phyloP scores from a whole-genome alignment of 805 yeast species.

The Ogataea saltuana region DNA sequence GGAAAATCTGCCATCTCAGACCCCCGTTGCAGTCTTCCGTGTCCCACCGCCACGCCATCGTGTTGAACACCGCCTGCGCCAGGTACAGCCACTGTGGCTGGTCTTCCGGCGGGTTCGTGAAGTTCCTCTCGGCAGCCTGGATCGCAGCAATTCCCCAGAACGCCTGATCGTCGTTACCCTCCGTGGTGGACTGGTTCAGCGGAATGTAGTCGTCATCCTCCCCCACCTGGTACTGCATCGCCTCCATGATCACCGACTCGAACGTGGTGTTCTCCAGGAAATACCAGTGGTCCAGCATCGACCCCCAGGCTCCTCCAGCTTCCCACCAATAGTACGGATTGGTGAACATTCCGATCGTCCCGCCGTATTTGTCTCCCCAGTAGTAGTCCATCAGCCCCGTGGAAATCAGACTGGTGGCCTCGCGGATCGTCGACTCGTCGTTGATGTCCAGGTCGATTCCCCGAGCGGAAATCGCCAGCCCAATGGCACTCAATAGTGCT shows the following conservation, averaged over 20 bases:
- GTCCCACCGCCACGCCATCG: slow-evolving; percentile 93
- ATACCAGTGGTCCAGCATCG: slow-evolving; percentile 74
- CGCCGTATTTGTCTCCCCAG: slow-evolving; percentile 63
- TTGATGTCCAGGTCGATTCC: slow-evolving; percentile 38
- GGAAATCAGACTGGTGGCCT: slow-evolving; percentile 53
- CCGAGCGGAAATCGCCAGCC: slow-evolving; percentile 8
- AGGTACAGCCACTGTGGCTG: slow-evolving; percentile 78
- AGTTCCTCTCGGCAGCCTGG: slow-evolving; percentile 89
- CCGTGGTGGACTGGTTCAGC: slow-evolving; percentile 82
- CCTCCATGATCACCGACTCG: slow-evolving; percentile 55
- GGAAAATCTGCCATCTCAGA: slow-evolving; percentile 92
- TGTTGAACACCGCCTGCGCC: slow-evolving; percentile 87
- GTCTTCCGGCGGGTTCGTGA: slow-evolving; percentile 62
- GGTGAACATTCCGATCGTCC: slow-evolving; percentile 83
- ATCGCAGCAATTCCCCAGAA: slow-evolving; percentile 95
- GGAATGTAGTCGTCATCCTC: slow-evolving; percentile 80
- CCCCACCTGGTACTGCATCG: slow-evolving; percentile 74
- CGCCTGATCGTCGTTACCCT: slow-evolving; percentile 97
- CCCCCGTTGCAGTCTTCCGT: slow-evolving; percentile 76
- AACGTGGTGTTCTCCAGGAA: slow-evolving; percentile 71
- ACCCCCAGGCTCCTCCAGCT: slow-evolving; percentile 95
- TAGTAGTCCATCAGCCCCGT: slow-evolving; percentile 71
- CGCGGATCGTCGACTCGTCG: slow-evolving; percentile 46
- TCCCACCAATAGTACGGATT: slow-evolving; percentile 98
- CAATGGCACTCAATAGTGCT: not conserved